phyloP scores from a whole-genome alignment of 2,329 filamentous ascomycete genomes.

The Colletotrichum cereale region DNA sequence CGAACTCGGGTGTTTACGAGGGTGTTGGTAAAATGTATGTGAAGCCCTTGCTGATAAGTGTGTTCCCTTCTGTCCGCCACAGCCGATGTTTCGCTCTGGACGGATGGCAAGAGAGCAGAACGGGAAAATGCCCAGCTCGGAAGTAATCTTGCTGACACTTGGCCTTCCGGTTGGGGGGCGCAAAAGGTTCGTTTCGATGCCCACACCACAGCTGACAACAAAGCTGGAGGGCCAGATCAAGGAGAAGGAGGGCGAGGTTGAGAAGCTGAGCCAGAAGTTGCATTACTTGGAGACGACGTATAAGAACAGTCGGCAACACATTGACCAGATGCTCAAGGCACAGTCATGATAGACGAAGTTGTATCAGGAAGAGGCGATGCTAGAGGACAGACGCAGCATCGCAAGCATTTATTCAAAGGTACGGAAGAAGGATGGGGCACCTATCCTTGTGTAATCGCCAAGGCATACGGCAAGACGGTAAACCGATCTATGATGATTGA shows the following conservation, averaged over 20 bases:
- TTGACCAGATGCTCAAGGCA: conserved; percentile 82
- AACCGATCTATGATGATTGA: background rate
- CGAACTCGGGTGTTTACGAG: conserved; percentile 87
- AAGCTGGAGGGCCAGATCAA: conserved; percentile 82
- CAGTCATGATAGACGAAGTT: conserved; percentile 30
- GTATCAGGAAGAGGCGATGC: background rate
- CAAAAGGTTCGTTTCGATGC: conserved; percentile 86
- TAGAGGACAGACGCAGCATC: too few relatives aligned
- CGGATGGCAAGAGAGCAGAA: background rate
- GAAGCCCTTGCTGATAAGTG: background rate
- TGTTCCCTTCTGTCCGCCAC: conserved; percentile 5
- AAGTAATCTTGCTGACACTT: conserved; percentile 23
- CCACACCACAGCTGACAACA: conserved; percentile 78
- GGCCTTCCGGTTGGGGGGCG: background rate
- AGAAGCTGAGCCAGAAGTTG: conserved; percentile 87
- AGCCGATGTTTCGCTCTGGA: background rate
- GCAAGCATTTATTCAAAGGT: too few relatives aligned
- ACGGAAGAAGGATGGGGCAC: background rate
- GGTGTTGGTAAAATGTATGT: conserved; percentile 96
- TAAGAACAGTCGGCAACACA: conserved; percentile 92
- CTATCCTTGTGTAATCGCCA: too few relatives aligned
- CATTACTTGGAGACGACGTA: conserved; percentile 95
- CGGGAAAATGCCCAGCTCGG: background rate
- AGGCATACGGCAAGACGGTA: background rate
- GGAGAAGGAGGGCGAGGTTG: conserved; percentile 81